These are phyloP conservation scores for Torulaspora maleeae DNA, from an alignment of 805 yeast genomes.

Conservation along the genomic window DNA sequence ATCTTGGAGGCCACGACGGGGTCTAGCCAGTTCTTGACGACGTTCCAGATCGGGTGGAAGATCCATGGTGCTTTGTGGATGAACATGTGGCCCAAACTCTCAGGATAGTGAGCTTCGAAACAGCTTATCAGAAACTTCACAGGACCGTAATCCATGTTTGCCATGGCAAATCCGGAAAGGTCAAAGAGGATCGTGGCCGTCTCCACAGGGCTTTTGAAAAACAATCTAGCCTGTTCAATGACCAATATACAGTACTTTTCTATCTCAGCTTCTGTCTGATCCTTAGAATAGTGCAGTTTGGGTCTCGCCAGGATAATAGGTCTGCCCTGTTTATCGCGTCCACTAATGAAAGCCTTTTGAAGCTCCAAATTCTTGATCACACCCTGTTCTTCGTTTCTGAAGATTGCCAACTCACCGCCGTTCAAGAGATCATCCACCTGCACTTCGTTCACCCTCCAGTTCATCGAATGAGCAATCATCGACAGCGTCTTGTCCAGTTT, in stretches of 20 bases:
- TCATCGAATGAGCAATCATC: slow-evolving; percentile 68
- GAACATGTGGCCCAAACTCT: slow-evolving; percentile 75
- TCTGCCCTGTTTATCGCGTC: slow-evolving; percentile 65
- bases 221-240: slow-evolving; percentile 78
- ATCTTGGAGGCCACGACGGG: slow-evolving; percentile 94
- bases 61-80: slow-evolving; percentile 97
- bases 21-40: slow-evolving; percentile 89
- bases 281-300: slow-evolving; percentile 62
- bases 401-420: slow-evolving; percentile 67
- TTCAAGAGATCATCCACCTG: slow-evolving; percentile 57
- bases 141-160: slow-evolving; percentile 90
- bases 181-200: slow-evolving; percentile 84
- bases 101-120: slow-evolving; percentile 96
- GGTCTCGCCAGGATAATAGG: slow-evolving; percentile 84
- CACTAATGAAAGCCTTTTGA: slow-evolving; percentile 71
- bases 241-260: slow-evolving; percentile 68
- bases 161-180: slow-evolving; percentile 75
- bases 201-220: slow-evolving; percentile 69
- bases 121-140: slow-evolving; percentile 84
- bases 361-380: slow-evolving; percentile 42
- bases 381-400: slow-evolving; percentile 43
- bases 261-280: slow-evolving; percentile 65
- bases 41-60: slow-evolving; percentile 89
- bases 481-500: slow-evolving; percentile 59
- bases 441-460: slow-evolving; percentile 66